Evolutionary conservation across 2,329 filamentous ascomycete species (phyloP).

Genomic region (Aspergillus ruber): DNA sequence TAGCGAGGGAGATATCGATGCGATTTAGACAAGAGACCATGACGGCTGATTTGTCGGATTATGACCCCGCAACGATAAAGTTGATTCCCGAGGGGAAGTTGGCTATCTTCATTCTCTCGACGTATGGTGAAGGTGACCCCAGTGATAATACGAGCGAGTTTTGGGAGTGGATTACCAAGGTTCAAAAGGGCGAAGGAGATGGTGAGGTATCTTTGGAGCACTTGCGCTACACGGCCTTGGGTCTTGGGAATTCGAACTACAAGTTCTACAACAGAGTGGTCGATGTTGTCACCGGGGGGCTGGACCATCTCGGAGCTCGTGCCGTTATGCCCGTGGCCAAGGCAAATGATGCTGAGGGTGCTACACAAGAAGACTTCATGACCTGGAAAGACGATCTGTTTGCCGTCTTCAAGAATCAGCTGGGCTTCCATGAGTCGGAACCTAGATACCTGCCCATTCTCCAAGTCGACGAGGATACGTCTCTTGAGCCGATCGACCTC

Average conservation of each 20-base stretch:
- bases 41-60: slow-evolving; percentile 89
- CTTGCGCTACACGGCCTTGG: slow-evolving; percentile 78
- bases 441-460: slow-evolving; percentile 84
- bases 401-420: slow-evolving; percentile 64
- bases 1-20: slow-evolving; percentile 86
- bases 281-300: slow-evolving; percentile 69
- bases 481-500: slow-evolving; percentile 67
- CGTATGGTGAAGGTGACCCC: slow-evolving; percentile 91
- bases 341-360: slow-evolving; percentile 86
- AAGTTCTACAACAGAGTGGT: slow-evolving; percentile 97
- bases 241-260: slow-evolving; percentile 93
- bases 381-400: slow-evolving; percentile 97
- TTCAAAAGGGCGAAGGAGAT: slow-evolving; percentile 50
- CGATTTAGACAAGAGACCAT: slow-evolving; percentile 90
- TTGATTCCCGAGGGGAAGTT: slow-evolving; percentile 74
- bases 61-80: slow-evolving; percentile 82
- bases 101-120: slow-evolving; percentile 84
- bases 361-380: slow-evolving; percentile 94
- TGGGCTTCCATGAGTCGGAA: slow-evolving; percentile 81
- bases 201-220: slow-evolving; percentile 54
- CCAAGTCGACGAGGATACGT: slow-evolving; percentile 63
- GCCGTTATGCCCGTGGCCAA: slow-evolving; percentile 76
- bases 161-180: slow-evolving; percentile 72
- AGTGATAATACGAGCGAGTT: slow-evolving; percentile 95
- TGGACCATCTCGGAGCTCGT: slow-evolving; percentile 68